Percentiles rank a stretch among this genome's conserved stretches.
Evolutionary conservation across 2,329 filamentous ascomycete species (phyloP).

Genomic region (Leptographium wingfieldii): DNA sequence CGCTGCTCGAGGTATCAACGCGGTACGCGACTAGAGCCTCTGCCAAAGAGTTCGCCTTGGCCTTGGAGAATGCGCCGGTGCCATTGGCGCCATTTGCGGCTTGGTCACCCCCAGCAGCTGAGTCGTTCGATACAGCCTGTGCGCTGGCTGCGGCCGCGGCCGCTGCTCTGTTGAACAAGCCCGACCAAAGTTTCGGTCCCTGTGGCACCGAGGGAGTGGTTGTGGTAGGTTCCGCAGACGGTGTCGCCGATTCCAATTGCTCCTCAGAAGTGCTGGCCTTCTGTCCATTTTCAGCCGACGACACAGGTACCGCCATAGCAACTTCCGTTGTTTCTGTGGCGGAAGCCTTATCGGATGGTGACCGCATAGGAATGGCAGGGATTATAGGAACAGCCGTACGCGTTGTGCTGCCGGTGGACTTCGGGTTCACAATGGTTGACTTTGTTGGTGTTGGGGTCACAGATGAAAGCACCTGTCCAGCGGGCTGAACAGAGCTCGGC

Average conservation of each 20-base stretch:
- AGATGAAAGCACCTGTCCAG: slow-evolving; percentile 14
- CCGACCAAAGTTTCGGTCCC: slow-evolving; percentile 25
- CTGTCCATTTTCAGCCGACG: not conserved
- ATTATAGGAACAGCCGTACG: slow-evolving; percentile 30
- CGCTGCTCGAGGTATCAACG: slow-evolving; percentile 50
- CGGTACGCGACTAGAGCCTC: slow-evolving; percentile 67
- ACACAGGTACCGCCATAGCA: not conserved
- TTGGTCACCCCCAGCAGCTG: slow-evolving; percentile 10
- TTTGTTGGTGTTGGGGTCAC: slow-evolving; percentile 11
- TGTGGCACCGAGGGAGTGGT: not conserved
- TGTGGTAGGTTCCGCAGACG: not conserved
- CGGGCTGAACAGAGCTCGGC: slow-evolving; percentile 17
- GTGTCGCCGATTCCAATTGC: slow-evolving; percentile 14
- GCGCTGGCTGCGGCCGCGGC: slow-evolving; percentile 13
- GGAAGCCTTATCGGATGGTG: not conserved
- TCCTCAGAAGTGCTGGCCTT: slow-evolving; percentile 11
- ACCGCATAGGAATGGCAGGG: slow-evolving; percentile 28
- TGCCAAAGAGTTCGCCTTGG: slow-evolving; percentile 48
- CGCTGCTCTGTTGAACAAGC: slow-evolving; percentile 21
- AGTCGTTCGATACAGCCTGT: slow-evolving; percentile 15
- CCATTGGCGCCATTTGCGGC: slow-evolving; percentile 15
- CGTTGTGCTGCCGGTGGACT: slow-evolving; percentile 17
- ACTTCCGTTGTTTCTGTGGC: not conserved
- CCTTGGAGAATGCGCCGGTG: slow-evolving; percentile 27
- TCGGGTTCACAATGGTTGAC: slow-evolving; percentile 11